Percentiles rank a stretch among this genome's conserved stretches.
Evolutionary conservation across 23 red algal species (phyloP).

Genomic region (Gracilaria domingensis): DNA sequence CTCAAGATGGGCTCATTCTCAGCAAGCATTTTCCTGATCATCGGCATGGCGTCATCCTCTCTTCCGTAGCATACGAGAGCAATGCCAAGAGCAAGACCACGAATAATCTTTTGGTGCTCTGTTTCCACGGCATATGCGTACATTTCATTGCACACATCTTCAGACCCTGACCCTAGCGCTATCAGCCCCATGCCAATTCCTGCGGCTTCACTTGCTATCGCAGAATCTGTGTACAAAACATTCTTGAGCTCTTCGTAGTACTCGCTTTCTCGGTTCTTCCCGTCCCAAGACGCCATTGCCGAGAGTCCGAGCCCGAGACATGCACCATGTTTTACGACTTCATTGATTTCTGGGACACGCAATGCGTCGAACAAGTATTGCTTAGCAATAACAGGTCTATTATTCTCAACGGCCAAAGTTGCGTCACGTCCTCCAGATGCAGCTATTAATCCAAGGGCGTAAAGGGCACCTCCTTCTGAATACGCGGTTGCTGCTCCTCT

Average conservation of each 20-base stretch:
- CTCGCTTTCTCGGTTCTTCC: conserved; percentile 75
- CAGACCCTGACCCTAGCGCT: conserved; percentile 83
- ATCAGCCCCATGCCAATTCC: conserved; percentile 92
- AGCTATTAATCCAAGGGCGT: conserved; percentile 95
- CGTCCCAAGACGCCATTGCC: conserved; percentile 86
- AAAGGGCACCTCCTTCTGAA: conserved; percentile 91
- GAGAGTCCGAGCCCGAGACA: conserved; percentile 95
- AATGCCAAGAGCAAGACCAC: conserved; percentile 90
- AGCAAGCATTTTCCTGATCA: conserved; percentile 83
- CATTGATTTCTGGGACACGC: conserved; percentile 76
- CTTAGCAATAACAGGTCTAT: conserved; percentile 48
- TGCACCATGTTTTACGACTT: conserved; percentile 98
- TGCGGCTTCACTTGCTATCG: conserved; percentile 95
- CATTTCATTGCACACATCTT: conserved; percentile 86
- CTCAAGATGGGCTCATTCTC: conserved; percentile 85
- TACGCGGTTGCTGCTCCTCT: conserved; percentile 55
- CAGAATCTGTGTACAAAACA: conserved; percentile 90
- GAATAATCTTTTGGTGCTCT: conserved; percentile 95
- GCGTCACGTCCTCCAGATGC: conserved; percentile 81
- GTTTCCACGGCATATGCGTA: conserved; percentile 92
- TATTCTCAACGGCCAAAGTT: conserved; percentile 4
- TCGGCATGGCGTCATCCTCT: conserved; percentile 88
- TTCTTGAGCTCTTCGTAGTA: conserved; percentile 93
- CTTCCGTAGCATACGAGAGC: conserved; percentile 86
- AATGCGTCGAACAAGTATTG: conserved; percentile 87